A percentile compares a stretch with the other conserved stretches of the same genome.
phyloP scores from a whole-genome alignment of 163 green algal species.

The Trebouxiophyceae sp. region DNA sequence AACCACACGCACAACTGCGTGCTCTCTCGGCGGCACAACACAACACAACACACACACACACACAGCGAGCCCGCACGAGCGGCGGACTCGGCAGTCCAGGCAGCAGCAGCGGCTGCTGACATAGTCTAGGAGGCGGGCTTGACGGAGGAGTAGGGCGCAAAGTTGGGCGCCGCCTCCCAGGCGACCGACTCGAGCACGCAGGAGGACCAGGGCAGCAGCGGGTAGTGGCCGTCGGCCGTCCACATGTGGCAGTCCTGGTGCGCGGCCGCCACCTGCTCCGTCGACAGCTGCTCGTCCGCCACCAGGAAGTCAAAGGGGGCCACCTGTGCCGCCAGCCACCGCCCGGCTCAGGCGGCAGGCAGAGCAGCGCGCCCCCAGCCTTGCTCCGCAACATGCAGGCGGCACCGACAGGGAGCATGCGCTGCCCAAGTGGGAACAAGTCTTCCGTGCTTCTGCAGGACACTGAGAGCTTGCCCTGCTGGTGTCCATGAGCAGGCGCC shows the following conservation, averaged over 20 bases:
- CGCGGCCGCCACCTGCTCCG: slow-evolving; percentile 34
- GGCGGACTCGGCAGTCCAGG: too few relatives aligned
- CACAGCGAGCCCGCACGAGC: too few relatives aligned
- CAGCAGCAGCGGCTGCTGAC: too few relatives aligned
- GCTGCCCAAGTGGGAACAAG: too few relatives aligned
- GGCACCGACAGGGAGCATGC: not conserved
- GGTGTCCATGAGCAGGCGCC: slow-evolving; percentile 66
- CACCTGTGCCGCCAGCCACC: slow-evolving; percentile 17
- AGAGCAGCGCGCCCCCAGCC: not conserved
- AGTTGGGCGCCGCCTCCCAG: not conserved
- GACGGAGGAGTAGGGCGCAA: not conserved
- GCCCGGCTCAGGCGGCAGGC: too few relatives aligned
- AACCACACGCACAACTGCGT: too few relatives aligned
- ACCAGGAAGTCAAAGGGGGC: slow-evolving; percentile 71
- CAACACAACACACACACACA: too few relatives aligned
- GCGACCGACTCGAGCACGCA: slow-evolving; percentile 57
- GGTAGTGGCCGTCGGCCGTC: slow-evolving; percentile 49
- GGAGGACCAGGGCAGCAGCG: slow-evolving; percentile 73
- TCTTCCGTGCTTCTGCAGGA: not conserved
- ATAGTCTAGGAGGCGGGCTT: too few relatives aligned
- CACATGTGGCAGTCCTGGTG: slow-evolving; percentile 44
- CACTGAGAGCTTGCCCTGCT: slow-evolving; percentile 29
- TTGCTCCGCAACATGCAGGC: not conserved
- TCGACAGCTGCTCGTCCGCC: slow-evolving; percentile 49
- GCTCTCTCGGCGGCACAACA: too few relatives aligned